Evolutionary conservation across 768 basidiomycete genomes (phyloP), one percentile per base, ranked within the genome.

Genomic region (Macrolepiota fuliginosa): DNA sequence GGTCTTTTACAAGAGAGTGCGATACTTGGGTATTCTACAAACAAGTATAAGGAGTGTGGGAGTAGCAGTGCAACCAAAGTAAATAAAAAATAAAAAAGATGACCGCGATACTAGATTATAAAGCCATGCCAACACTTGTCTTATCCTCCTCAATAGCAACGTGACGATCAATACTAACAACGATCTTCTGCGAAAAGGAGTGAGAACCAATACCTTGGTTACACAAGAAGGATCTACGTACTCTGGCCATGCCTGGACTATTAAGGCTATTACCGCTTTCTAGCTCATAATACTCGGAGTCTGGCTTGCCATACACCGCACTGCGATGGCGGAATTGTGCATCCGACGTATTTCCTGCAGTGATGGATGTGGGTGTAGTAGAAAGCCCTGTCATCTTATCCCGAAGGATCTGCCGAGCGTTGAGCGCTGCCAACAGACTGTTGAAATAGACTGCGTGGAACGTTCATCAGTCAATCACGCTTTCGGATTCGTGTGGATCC

Each of bases 401-500:
- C 54, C 58, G 52, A 27, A 64, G 47, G 4, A 58, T 56, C 11
- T 52, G 35, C 6, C 64, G 62, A 2, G 65, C 60, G 35, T 68
- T 68, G 13, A 68, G 60, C 4, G 65, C 66, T 36, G 65, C 67
- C 4, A 68, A 58, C n/a, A 68, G 54, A 4, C 65, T 64, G 53
- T 68, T 68, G 36, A 68, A 61, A 49, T 71, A 69, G 37, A 71
- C 68, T 71, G 29, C 27, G 19, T 35, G 36, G 7, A 19, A 4
- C 32, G 51, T n/a, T 10, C 4, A 53, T 29, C 13, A 37, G 36
- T 54, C 3, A 54, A 22, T 40, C 15, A 45, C 6, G n/a, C 1
- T 15, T n/a, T 19, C 1, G 15, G n/a, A 45, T 19, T n/a, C n/a
- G 4, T 7, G 7, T 13, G 9, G 36, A 9, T 2, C 35, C 13